A percentile compares a stretch with the other conserved stretches of the same genome.
phyloP scores from a whole-genome alignment of 352 stramenopile species.

The Albugo laibachii region DNA sequence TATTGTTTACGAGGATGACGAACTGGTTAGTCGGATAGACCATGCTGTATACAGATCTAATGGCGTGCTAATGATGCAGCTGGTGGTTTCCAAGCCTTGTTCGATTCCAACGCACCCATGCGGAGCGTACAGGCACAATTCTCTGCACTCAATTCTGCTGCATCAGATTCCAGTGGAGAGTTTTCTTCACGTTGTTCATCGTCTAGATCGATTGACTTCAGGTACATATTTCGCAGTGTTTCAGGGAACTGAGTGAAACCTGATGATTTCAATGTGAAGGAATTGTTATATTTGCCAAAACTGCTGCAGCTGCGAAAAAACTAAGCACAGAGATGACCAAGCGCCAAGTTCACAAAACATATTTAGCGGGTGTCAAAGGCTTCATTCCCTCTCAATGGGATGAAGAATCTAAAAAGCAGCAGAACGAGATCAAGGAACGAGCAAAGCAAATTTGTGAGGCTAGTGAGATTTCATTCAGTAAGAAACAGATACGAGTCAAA shows the following conservation, averaged over 20 bases:
- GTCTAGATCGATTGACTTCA: slow-evolving; percentile 91
- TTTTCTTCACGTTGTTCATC: slow-evolving; percentile 83
- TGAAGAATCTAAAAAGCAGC: slow-evolving; percentile 13
- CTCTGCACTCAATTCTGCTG: slow-evolving; percentile 70
- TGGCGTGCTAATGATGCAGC: slow-evolving; percentile 11
- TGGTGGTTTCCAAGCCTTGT: slow-evolving; percentile 78
- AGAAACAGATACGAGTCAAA: slow-evolving; percentile 39
- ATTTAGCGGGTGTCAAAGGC: slow-evolving; percentile 85
- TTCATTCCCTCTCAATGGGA: slow-evolving; percentile 41
- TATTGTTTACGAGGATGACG: slow-evolving; percentile 59
- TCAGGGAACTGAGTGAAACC: neutral
- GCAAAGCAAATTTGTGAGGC: slow-evolving; percentile 23
- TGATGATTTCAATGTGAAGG: slow-evolving; percentile 10
- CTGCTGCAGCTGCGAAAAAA: slow-evolving; percentile 35
- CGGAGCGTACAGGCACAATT: slow-evolving; percentile 90
- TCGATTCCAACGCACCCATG: slow-evolving; percentile 90
- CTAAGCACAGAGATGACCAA: slow-evolving; percentile 58
- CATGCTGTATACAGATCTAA: neutral
- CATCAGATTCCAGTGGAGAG: slow-evolving; percentile 43
- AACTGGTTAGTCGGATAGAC: slow-evolving; percentile 27
- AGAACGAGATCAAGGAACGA: slow-evolving; percentile 8
- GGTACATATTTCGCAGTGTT: slow-evolving; percentile 16
- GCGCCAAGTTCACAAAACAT: slow-evolving; percentile 83
- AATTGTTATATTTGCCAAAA: slow-evolving; percentile 74
- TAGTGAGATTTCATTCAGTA: slow-evolving; percentile 32